Conservation (phyloP, 768 basidiomycete genomes). For the Tulasnella sp. region DNA sequence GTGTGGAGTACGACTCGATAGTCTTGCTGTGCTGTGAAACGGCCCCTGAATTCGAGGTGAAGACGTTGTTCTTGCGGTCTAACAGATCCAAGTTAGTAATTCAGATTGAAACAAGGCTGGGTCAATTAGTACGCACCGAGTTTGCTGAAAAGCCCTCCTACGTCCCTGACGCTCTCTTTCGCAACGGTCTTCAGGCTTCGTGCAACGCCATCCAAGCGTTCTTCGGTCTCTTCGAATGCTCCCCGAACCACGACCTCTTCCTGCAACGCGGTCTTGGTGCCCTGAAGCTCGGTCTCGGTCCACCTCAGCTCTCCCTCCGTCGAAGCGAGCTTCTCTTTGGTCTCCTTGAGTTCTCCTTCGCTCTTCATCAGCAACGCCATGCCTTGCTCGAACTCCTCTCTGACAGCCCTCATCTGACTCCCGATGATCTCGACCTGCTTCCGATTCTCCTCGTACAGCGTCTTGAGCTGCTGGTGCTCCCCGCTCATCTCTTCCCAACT, state of each 20-base stretch:
- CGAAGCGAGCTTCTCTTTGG: constrained; percentile 58
- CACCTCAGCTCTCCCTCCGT: constrained; percentile 56
- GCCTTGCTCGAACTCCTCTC: constrained; percentile 92
- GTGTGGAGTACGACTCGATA: constrained; percentile 57
- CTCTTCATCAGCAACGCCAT: constrained; percentile 73
- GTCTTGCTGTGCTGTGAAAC: constrained; percentile 66
- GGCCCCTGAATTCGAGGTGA: constrained; percentile 65
- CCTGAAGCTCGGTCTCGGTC: constrained; percentile 62
- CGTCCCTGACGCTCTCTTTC: constrained; percentile 71
- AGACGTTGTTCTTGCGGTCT: constrained; percentile 75
- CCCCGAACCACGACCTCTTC: constrained; percentile 77
- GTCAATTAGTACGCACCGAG: constrained; percentile 59
- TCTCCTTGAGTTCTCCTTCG: constrained; percentile 73
- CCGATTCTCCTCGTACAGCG: constrained; percentile 79
- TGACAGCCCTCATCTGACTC: constrained; percentile 72
- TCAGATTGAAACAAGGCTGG: constrained; percentile 33
- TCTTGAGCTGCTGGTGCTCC: constrained; percentile 76
- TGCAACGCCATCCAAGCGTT: constrained; percentile 71
- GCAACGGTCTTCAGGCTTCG: constrained; percentile 64
- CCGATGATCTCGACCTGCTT: constrained; percentile 84
- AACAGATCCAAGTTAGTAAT: constrained; percentile 23
- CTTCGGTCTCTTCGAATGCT: constrained; percentile 74
- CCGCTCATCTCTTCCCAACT: constrained; percentile 80
- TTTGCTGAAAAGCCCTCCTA: constrained; percentile 75
- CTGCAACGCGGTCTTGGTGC: constrained; percentile 63